Conservation (phyloP, 108 stramenopile genomes). For the Cyclotella baltica region DNA sequence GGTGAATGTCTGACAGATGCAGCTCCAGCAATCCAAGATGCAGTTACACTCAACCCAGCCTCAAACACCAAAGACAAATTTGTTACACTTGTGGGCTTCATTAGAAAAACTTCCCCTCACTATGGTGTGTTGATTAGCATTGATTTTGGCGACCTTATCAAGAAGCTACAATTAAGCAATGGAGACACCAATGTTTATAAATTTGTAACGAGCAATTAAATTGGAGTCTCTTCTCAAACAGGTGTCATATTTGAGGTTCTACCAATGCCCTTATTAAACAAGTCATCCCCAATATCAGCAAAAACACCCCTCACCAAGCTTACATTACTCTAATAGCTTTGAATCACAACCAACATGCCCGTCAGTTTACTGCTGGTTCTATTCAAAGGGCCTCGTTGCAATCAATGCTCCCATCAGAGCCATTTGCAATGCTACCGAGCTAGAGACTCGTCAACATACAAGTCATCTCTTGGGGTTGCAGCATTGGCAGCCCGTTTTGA, state of each 20-base stretch:
- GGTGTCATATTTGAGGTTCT: not conserved
- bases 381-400: not conserved
- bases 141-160: not conserved
- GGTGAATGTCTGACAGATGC: too few species aligned
- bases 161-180: not conserved
- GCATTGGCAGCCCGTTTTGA: not conserved
- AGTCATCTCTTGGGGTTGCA: too few species aligned
- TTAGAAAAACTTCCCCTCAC: too few species aligned
- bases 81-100: too few species aligned
- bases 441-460: too few species aligned
- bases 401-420: not conserved
- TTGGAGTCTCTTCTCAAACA: not conserved
- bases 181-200: not conserved
- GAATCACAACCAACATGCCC: not conserved
- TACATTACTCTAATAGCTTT: not conserved
- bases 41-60: too few species aligned
- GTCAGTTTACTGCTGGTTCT: not conserved
- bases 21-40: too few species aligned
- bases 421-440: not conserved
- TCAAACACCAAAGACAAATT: too few species aligned
- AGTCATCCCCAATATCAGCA: not conserved
- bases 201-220: not conserved
- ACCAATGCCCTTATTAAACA: not conserved
- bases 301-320: not conserved
- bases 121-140: not conserved